These are phyloP conservation scores for Cutaneotrichosporon daszewskae DNA, from an alignment of 1,284 basidiomycete species.

Conservation along the genomic window DNA sequence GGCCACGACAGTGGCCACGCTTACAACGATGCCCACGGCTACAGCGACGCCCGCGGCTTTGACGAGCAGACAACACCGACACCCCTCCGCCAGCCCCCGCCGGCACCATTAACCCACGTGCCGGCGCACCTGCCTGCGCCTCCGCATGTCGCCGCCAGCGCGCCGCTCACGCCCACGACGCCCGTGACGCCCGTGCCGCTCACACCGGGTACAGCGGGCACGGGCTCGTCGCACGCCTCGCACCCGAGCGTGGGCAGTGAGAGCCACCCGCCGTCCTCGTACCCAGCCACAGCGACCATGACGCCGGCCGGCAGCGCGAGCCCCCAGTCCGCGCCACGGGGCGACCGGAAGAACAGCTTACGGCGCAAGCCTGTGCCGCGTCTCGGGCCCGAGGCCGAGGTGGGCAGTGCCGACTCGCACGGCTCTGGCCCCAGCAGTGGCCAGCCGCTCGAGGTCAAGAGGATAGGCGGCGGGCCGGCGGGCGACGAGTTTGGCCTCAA, in stretches of 20 bases:
- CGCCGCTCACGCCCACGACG: background rate
- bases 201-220: background rate
- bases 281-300: background rate
- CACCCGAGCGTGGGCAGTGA: background rate
- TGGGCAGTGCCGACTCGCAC: too few species aligned
- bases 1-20: too few species aligned
- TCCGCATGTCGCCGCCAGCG: background rate
- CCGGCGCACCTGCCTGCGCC: too few species aligned
- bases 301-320: too few species aligned
- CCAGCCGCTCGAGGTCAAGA: background rate
- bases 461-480: background rate
- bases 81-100: too few species aligned
- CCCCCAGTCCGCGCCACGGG: too few species aligned
- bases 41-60: too few species aligned
- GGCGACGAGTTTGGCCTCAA: conserved; percentile 12
- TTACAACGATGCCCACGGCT: too few species aligned
- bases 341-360: conserved; percentile 15
- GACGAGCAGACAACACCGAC: too few species aligned
- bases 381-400: conserved; percentile 2
- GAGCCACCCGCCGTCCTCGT: background rate
- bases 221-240: background rate
- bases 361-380: conserved; percentile 19
- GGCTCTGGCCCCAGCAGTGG: background rate
- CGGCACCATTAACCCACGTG: too few species aligned
- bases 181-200: conserved; percentile 8